Evolutionary conservation across 2,329 filamentous ascomycete genomes (phyloP).

Genomic region (Fusarium avenaceum): DNA sequence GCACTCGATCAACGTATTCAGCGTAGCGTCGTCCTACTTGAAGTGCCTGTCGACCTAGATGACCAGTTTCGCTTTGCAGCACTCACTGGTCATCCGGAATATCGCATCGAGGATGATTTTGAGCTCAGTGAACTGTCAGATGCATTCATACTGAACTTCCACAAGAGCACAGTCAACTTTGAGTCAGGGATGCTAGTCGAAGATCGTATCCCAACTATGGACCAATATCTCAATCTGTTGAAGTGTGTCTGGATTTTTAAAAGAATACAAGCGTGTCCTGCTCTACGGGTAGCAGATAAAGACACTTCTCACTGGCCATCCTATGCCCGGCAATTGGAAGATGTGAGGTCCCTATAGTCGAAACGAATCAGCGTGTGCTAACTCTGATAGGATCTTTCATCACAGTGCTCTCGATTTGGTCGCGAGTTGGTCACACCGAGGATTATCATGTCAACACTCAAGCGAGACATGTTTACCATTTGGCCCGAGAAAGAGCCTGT

Average conservation of each 20-base stretch:
- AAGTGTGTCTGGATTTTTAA: conserved; percentile 53
- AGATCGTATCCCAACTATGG: conserved; percentile 42
- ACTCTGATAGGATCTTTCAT: conserved; percentile 47
- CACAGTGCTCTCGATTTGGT: conserved; percentile 47
- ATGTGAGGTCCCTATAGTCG: conserved; percentile 39
- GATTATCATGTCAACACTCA: conserved; percentile 31
- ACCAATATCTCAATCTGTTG: conserved; percentile 52
- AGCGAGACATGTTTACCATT: conserved; percentile 48
- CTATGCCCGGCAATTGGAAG: conserved; percentile 51
- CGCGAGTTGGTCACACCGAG: conserved; percentile 48
- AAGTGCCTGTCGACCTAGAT: conserved; percentile 44
- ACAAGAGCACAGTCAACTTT: conserved; percentile 47
- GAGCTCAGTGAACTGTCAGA: conserved; percentile 50
- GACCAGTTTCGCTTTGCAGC: conserved; percentile 45
- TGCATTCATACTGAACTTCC: conserved; percentile 51
- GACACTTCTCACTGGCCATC: conserved; percentile 55
- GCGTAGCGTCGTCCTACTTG: conserved; percentile 21
- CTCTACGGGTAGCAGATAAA: conserved; percentile 19
- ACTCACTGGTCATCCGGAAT: conserved; percentile 41
- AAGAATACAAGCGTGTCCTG: conserved; percentile 35
- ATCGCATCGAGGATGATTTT: conserved; percentile 41
- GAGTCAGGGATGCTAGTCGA: conserved; percentile 47
- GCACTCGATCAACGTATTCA: conserved; percentile 43
- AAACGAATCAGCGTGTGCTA: conserved; percentile 1
- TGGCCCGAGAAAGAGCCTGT: conserved; percentile 50